A percentile compares a stretch with the other conserved stretches of the same genome.
Evolutionary conservation across 2,329 filamentous ascomycete genomes (phyloP).

Genomic region (Grosmannia clavigera): DNA sequence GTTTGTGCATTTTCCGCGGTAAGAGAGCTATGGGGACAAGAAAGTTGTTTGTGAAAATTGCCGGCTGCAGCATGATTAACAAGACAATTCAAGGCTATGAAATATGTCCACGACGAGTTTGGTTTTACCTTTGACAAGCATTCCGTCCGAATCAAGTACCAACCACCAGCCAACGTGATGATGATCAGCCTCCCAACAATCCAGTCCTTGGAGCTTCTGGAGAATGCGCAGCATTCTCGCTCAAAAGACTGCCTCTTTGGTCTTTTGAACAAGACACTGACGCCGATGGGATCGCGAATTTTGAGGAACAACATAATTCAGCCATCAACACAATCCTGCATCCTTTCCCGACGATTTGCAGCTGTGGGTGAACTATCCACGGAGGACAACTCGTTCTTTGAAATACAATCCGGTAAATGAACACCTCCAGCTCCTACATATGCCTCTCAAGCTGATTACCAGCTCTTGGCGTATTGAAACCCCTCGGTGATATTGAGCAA

Average conservation of each 20-base stretch:
- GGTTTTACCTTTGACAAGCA: slow-evolving; percentile 59
- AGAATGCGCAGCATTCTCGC: slow-evolving; percentile 66
- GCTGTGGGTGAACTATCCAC: slow-evolving; percentile 70
- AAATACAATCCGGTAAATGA: slow-evolving; percentile 50
- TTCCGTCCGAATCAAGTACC: slow-evolving; percentile 74
- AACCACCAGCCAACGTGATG: slow-evolving; percentile 85
- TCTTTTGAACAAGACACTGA: slow-evolving; percentile 70
- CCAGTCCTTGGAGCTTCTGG: slow-evolving; percentile 75
- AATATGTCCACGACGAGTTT: slow-evolving; percentile 64
- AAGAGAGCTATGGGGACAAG: slow-evolving; percentile 20
- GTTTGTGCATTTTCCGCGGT: slow-evolving; percentile 79
- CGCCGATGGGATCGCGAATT: slow-evolving; percentile 78
- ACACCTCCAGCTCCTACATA: not conserved
- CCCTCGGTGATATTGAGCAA: slow-evolving; percentile 68
- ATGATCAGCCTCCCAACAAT: slow-evolving; percentile 89
- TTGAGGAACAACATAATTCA: slow-evolving; percentile 80
- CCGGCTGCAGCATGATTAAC: slow-evolving; percentile 8
- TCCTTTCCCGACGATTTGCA: slow-evolving; percentile 63
- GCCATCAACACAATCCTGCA: slow-evolving; percentile 58
- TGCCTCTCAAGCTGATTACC: not conserved
- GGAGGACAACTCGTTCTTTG: slow-evolving; percentile 76
- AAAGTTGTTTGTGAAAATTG: not conserved
- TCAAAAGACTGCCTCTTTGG: slow-evolving; percentile 78
- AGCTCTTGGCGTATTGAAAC: slow-evolving; percentile 31
- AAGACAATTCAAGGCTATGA: slow-evolving; percentile 48